phyloP scores from a whole-genome alignment of 805 yeast genomes.

The Lipomyces yamadae region DNA sequence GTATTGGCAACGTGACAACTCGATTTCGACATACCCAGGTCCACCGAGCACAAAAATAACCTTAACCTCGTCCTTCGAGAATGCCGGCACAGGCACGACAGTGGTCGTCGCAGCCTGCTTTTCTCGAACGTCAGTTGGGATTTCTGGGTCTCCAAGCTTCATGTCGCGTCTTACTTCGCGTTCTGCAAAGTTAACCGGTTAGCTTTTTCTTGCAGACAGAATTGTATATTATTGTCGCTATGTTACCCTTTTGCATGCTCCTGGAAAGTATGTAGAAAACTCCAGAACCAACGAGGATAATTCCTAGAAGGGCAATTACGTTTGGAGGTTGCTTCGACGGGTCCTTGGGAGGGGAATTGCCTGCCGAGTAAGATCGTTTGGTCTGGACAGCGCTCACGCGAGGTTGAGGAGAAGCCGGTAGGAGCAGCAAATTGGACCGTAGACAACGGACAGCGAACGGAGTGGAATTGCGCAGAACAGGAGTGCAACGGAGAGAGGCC shows the following conservation, averaged over 20 bases:
- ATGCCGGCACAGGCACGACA: constrained; percentile 47
- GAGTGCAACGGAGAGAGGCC: neutral
- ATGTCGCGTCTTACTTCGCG: constrained; percentile 33
- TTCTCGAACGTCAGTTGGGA: constrained; percentile 14
- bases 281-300: constrained; percentile 16
- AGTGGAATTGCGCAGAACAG: neutral
- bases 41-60: constrained; percentile 95
- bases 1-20: no score
- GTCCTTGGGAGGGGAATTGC: constrained; percentile 5
- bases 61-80: constrained; percentile 67
- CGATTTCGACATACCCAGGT: constrained; percentile 60
- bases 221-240: neutral
- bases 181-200: constrained; percentile 6
- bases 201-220: neutral
- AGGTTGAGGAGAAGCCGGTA: neutral
- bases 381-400: neutral
- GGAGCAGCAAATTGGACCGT: neutral
- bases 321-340: constrained; percentile 30
- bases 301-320: constrained; percentile 8
- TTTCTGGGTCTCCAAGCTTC: constrained; percentile 24
- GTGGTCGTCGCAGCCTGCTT: neutral
- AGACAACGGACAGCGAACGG: neutral
- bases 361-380: neutral
- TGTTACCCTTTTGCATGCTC: constrained; percentile 27
- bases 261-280: constrained; percentile 20